These are phyloP conservation scores for Panicum virgatum DNA, from an alignment of 202 grass and related monocot genomes.

Conservation along the genomic window DNA sequence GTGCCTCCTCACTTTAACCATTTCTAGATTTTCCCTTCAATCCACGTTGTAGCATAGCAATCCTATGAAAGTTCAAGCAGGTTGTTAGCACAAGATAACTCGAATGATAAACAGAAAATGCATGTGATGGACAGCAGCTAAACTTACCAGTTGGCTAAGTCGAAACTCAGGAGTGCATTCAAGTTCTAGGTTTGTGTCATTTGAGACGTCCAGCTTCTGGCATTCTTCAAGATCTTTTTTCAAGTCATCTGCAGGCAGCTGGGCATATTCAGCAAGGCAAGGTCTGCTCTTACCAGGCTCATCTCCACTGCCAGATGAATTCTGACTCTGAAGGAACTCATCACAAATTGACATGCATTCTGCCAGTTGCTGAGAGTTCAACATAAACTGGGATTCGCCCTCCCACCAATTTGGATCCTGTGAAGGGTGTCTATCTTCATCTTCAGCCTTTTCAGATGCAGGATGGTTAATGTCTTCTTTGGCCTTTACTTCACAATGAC, in stretches of 20 bases:
- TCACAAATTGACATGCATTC: constrained; percentile 6
- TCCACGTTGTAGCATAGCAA: neutral
- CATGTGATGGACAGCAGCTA: neutral
- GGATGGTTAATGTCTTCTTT: neutral
- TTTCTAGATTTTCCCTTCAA: neutral
- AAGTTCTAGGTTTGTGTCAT: neutral
- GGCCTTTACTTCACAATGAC: neutral
- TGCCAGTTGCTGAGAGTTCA: neutral
- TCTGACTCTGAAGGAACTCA: constrained; percentile 1
- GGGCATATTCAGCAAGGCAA: neutral
- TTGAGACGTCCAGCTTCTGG: neutral
- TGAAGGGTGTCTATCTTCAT: neutral
- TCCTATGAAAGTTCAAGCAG: neutral
- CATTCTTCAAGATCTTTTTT: neutral
- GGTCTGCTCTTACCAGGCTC: neutral
- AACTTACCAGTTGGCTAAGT: neutral
- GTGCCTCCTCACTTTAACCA: neutral
- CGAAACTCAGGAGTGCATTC: neutral
- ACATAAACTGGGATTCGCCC: neutral
- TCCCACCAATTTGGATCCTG: neutral
- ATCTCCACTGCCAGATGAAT: neutral
- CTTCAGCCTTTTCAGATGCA: neutral
- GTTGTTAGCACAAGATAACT: neutral
- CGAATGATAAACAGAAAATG: neutral
- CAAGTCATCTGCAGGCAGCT: neutral